phyloP scores from a whole-genome alignment of 2,329 filamentous ascomycete species.

The Furcasterigmium sp. region DNA sequence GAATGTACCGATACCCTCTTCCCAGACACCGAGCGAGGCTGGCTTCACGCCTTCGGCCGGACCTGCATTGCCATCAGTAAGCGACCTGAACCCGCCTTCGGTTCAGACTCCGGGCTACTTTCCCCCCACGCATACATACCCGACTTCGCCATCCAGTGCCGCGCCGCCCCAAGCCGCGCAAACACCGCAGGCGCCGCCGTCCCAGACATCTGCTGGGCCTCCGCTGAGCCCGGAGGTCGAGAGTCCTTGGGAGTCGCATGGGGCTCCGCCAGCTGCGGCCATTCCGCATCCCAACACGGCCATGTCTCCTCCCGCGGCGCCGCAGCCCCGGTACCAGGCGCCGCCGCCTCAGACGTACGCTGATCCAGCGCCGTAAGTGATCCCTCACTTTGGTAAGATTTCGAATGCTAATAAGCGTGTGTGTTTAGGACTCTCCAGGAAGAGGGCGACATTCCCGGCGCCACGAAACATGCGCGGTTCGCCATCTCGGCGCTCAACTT shows the following conservation, averaged over 20 bases:
- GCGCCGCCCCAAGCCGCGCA: not conserved
- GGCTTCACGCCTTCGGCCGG: conserved; percentile 5
- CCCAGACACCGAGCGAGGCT: conserved; percentile 15
- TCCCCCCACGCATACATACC: conserved; percentile 23
- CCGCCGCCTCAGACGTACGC: conserved; percentile 5
- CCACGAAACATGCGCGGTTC: conserved; percentile 95
- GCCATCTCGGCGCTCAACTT: conserved; percentile 96
- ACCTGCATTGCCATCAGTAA: conserved; percentile 5
- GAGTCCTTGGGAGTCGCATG: not conserved
- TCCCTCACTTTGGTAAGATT: no score
- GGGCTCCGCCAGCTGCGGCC: conserved; percentile 6
- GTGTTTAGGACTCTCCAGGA: not conserved
- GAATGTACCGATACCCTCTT: conserved; percentile 15
- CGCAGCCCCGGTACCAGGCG: conserved; percentile 15
- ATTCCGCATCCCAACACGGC: not conserved
- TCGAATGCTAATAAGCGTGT: no score
- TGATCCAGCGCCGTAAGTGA: not conserved
- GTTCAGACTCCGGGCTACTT: conserved; percentile 24
- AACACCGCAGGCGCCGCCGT: conserved; percentile 5
- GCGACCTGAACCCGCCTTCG: conserved; percentile 8
- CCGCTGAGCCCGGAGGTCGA: conserved; percentile 6
- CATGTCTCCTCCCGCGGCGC: conserved; percentile 10
- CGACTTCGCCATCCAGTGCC: conserved; percentile 26
- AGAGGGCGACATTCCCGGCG: conserved; percentile 62
- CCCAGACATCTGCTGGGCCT: conserved; percentile 7